Base-by-base conservation (phyloP, 371 early-diverging fungal genomes). In the Mucor velutinosus region DNA sequence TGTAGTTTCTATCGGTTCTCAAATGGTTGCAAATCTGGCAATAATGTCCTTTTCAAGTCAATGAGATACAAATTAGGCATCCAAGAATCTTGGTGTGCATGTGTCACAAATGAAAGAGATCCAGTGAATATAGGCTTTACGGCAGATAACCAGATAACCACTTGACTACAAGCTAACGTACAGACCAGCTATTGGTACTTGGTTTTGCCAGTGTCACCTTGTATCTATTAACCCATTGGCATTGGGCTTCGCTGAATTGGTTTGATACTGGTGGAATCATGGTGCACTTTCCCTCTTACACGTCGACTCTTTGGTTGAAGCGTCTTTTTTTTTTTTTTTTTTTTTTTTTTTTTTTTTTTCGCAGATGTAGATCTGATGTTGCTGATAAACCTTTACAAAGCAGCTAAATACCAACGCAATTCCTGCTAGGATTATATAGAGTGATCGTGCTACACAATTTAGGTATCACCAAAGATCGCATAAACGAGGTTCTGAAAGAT, bases 11-110 rank as follows among this genome's bases (percentile, higher is more conserved):
- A 39, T 27, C 39, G 30, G 29, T n/a, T 6, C n/a, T 43, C 17
- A 17, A 43, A 43, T 17, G 43, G 17, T 15, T 43, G 61, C 61
- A 41, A 53, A 56, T 68, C 25, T 47, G 39, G 68, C 21, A 68
- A 68, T 68, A 45, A 62, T 68, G 47, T 68, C 68, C 58, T 58
- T 68, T 62, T 68, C 14, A n/a, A 49, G 66, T 43, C n/a, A 15
- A 15, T 43, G 43, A 17, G n/a, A n/a, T 43, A 43, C 43, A 62
- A 30, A 62, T 41, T 35, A 35, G 35, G 35, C 35, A 35, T 35
- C 30, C 10, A 35, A 35, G 35, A 35, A 10, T 35, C 35, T 35
- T 35, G 35, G 5, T 35, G 35, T 35, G 35, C 35, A 35, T 43
- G 43, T 43, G n/a, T 15, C 43, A 43, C 43, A 43, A 43, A n/a